Percentiles rank a stretch among this genome's conserved stretches.
Conservation (phyloP, 257 asterid species). For the Forsythia suspensa region DNA sequence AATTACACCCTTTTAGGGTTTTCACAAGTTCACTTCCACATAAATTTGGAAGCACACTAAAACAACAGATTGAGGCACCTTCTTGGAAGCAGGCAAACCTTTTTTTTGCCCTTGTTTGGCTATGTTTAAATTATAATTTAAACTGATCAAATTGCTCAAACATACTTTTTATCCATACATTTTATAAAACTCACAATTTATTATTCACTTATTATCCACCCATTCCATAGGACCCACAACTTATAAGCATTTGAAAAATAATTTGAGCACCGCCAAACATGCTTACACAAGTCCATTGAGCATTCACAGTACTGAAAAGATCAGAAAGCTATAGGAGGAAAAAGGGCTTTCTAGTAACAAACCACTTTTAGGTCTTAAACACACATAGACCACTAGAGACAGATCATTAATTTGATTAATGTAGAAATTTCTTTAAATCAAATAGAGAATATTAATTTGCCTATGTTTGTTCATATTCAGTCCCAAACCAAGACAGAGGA, state of each 20-base stretch:
- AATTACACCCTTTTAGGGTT: background rate
- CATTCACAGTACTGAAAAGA: background rate
- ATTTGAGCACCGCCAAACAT: too few species aligned
- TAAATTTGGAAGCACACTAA: background rate
- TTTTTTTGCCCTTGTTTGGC: too few species aligned
- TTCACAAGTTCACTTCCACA: background rate
- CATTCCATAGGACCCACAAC: too few species aligned
- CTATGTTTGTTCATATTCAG: slow-evolving; percentile 75
- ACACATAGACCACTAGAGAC: background rate
- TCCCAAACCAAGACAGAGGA: slow-evolving; percentile 85
- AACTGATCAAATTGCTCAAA: too few species aligned
- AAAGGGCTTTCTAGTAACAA: background rate
- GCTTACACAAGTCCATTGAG: background rate
- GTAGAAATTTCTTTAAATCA: slow-evolving; percentile 12
- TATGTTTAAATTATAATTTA: too few species aligned
- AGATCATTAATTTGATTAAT: background rate
- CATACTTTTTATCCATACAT: too few species aligned
- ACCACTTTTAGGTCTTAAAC: background rate
- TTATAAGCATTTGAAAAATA: too few species aligned
- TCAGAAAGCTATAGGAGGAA: background rate
- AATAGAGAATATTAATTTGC: slow-evolving; percentile 70
- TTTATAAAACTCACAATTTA: too few species aligned
- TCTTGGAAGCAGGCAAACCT: background rate
- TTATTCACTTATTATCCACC: too few species aligned
- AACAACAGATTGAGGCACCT: background rate